phyloP scores from a whole-genome alignment of 257 asterid species.

The Solanum etuberosum region DNA sequence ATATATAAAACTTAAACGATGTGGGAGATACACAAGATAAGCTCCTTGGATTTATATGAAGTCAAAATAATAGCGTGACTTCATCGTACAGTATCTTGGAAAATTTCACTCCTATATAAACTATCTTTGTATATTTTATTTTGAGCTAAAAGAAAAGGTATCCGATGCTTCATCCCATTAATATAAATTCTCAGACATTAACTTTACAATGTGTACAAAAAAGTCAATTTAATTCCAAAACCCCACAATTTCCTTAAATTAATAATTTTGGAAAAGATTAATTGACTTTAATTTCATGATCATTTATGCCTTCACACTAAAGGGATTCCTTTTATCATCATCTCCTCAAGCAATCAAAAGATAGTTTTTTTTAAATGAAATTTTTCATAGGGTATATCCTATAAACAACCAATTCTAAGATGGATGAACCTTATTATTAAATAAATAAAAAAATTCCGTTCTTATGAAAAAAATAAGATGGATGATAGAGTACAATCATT shows the following conservation, averaged over 20 bases:
- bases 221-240: constrained; percentile 5
- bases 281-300: not conserved
- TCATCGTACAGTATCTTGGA: constrained; percentile 4
- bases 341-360: not conserved
- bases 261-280: not conserved
- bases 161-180: constrained; percentile 1
- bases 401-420: not conserved
- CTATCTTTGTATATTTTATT: not conserved
- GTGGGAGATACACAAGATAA: not conserved
- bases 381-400: not conserved
- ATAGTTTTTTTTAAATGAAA: not conserved
- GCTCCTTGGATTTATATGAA: not conserved
- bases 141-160: not conserved
- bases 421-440: not conserved
- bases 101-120: not conserved
- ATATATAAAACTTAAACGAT: not conserved
- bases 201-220: not conserved
- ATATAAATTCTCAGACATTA: not conserved
- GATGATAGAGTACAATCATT: not conserved
- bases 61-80: not conserved
- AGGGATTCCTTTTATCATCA: constrained; percentile 4
- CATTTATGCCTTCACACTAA: constrained; percentile 3
- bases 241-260: not conserved
- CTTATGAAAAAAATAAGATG: not conserved
- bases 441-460: no score